Base-by-base conservation (phyloP, 2,329 filamentous ascomycete genomes). In the Chaetomium sp. region DNA sequence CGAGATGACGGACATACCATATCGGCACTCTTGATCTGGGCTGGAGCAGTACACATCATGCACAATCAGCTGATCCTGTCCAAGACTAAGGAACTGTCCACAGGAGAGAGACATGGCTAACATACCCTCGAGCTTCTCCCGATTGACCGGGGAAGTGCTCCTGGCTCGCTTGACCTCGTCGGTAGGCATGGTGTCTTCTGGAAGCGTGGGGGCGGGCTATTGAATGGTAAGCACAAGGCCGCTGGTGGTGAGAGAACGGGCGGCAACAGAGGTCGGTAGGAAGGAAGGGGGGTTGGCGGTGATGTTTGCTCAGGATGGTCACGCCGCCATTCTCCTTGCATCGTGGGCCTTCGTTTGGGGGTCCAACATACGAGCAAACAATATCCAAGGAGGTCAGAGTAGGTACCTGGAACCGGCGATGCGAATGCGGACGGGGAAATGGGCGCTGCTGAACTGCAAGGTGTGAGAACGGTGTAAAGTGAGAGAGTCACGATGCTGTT, bases 1-100 rank as follows among this genome's bases (percentile, higher is more conserved):
- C 57, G 52, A 41, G 55, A 37, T 49, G 42, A n/a, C 27, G 44
- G 58, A 49, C 58, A 78, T 80, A 97, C 94, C 94, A 99, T 99
- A 71, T 99, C 94, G 57, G 90, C 92, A 65, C 91, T 96, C 79
- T 99, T 99, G 74, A 99, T 86, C 76, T 96, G 91, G 61, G 90
- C 94, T 99, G 65, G 65, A 55, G 63, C 64, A 44, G 33, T 36
- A 5, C 36, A n/a, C 44, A 57, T 52, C 41, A 41, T 33, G 19
- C 53, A 51, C 11, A 38, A 34, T 64, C 55, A 64, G 62, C 56
- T 42, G 48, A 53, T 27, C 7, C 35, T 42, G 35, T 51, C 19
- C 12, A 12, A 14, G 52, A 43, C 5, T 2, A 49, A 19, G 43
- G 36, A 12, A 48, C 32, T 11, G 5, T 4, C 14, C 41, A 10